Conservation (phyloP, 805 yeast genomes). For the Pichia kluyveri region DNA sequence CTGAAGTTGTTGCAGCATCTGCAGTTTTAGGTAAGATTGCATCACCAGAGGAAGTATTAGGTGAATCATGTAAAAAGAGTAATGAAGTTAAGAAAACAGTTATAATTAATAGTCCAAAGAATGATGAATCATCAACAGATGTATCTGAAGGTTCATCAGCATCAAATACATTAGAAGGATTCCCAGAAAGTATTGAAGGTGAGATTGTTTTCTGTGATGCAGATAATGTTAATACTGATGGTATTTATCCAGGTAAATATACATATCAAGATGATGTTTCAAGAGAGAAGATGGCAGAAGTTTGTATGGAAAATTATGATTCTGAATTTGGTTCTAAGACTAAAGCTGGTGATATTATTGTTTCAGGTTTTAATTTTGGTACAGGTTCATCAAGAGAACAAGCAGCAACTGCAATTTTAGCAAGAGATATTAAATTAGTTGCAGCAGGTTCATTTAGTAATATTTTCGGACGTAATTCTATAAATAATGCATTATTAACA, state of each 20-base stretch:
- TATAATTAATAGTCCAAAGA: slow-evolving; percentile 24
- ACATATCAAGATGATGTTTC: slow-evolving; percentile 98
- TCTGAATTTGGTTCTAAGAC: slow-evolving; percentile 77
- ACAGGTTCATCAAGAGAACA: slow-evolving; percentile 98
- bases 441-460: slow-evolving; percentile 98
- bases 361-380: slow-evolving; percentile 93
- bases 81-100: slow-evolving; percentile 39
- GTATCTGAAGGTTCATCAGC: slow-evolving; percentile 27
- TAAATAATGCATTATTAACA: slow-evolving; percentile 91
- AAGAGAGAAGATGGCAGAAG: slow-evolving; percentile 94
- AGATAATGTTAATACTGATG: slow-evolving; percentile 95
- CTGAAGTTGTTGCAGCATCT: slow-evolving; percentile 97
- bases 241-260: slow-evolving; percentile 97
- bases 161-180: slow-evolving; percentile 71
- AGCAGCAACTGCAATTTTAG: slow-evolving; percentile 97
- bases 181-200: slow-evolving; percentile 84
- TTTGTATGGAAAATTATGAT: slow-evolving; percentile 99
- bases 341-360: slow-evolving; percentile 73
- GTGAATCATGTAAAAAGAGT: slow-evolving; percentile 39
- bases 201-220: slow-evolving; percentile 95
- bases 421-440: slow-evolving; percentile 85
- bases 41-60: slow-evolving; percentile 78
- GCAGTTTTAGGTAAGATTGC: slow-evolving; percentile 94
- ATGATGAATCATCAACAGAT: slow-evolving; percentile 6
- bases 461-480: slow-evolving; percentile 90